phyloP scores from a whole-genome alignment of 2,329 filamentous ascomycete genomes.

The Nectriaceae sp. region DNA sequence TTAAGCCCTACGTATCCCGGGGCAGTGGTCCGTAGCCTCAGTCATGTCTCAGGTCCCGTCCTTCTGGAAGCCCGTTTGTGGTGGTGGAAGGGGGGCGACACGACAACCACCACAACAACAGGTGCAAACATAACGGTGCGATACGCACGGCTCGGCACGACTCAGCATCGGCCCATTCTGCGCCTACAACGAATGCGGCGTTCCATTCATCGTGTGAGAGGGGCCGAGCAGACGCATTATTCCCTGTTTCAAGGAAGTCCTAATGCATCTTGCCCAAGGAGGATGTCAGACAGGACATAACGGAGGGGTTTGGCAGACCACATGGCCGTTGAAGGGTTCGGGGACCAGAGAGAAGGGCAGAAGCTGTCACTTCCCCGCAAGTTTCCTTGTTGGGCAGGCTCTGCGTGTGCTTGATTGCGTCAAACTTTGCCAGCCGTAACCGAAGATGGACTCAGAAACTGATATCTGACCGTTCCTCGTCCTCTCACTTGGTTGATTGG shows the following conservation, averaged over 20 bases:
- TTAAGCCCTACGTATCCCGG: constrained; percentile 11
- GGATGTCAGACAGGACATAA: background rate
- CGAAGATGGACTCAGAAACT: constrained; percentile 22
- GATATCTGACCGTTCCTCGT: constrained; percentile 25
- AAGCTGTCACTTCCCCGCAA: constrained; percentile 22
- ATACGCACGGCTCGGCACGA: no score
- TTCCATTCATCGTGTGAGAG: no score
- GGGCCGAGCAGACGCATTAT: background rate
- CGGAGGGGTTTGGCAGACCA: background rate
- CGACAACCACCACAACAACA: constrained; percentile 1
- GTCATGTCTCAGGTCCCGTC: constrained; percentile 21
- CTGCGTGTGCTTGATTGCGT: constrained; percentile 9
- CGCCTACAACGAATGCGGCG: no score
- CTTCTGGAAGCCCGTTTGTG: constrained; percentile 9
- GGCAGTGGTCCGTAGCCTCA: constrained; percentile 15
- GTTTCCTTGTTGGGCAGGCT: background rate
- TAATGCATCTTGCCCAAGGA: background rate
- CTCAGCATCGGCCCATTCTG: no score
- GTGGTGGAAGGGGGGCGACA: background rate
- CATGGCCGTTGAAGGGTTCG: background rate
- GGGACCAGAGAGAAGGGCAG: background rate
- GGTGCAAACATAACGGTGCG: background rate
- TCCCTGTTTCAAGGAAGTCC: background rate
- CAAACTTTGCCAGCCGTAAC: constrained; percentile 14
- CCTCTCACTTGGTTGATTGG: constrained; percentile 17